Percentiles rank a stretch among this genome's conserved stretches.
Conservation (phyloP, 352 stramenopile genomes). For the Phytophthora rubi region DNA sequence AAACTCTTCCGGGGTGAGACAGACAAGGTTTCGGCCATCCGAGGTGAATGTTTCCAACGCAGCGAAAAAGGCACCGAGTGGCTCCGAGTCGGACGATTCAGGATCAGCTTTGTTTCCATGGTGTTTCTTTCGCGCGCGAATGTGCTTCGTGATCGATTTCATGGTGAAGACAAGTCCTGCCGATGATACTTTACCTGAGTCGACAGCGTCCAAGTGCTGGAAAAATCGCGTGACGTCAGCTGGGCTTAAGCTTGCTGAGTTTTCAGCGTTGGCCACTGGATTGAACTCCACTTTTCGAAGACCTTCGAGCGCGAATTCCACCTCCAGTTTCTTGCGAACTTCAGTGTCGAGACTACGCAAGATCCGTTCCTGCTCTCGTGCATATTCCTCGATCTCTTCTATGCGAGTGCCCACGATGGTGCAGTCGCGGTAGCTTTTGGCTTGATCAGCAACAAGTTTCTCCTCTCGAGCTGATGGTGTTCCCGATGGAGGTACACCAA, state of each 20-base stretch:
- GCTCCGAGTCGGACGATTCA: background rate
- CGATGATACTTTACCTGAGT: conserved; percentile 60
- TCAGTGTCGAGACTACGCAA: conserved; percentile 16
- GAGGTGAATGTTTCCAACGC: conserved; percentile 26
- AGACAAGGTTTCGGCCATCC: conserved; percentile 19
- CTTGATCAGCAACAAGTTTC: conserved; percentile 29
- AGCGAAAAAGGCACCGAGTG: conserved; percentile 27
- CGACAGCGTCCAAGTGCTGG: conserved; percentile 54
- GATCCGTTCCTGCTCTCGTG: conserved; percentile 26
- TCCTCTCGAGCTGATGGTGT: conserved; percentile 41
- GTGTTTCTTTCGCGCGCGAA: conserved; percentile 17
- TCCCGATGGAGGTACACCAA: conserved; percentile 14
- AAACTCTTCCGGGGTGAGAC: conserved; percentile 42
- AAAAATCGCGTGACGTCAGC: conserved; percentile 46
- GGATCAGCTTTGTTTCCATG: background rate
- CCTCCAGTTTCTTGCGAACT: conserved; percentile 18
- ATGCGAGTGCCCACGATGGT: conserved; percentile 41
- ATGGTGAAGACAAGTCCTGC: conserved; percentile 41
- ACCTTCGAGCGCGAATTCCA: background rate
- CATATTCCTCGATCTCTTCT: conserved; percentile 52
- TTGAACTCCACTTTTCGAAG: background rate
- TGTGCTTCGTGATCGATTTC: conserved; percentile 53
- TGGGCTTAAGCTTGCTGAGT: conserved; percentile 7
- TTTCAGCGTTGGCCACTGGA: background rate
- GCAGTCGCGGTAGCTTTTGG: conserved; percentile 42